Evolutionary conservation across 371 early-diverging fungal genomes (phyloP), one percentile per base, ranked within the genome.

Genomic region (Nematocida major): DNA sequence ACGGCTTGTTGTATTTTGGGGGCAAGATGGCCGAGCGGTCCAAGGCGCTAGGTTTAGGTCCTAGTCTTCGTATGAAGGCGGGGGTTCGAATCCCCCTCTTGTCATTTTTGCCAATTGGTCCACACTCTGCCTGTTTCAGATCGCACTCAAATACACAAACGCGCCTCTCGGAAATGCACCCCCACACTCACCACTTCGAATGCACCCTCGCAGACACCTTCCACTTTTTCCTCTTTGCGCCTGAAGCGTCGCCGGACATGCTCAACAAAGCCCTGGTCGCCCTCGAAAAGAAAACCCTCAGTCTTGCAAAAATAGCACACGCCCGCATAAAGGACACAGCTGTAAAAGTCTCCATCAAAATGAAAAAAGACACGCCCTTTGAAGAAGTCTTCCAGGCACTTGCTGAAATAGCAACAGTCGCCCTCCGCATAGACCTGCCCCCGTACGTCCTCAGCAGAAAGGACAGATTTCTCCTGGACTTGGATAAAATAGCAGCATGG

Each of bases 41-140:
- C 62, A 79, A 68, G 79, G 79, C 78, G 79, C 62, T 59, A 59
- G 62, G 68, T 77, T 79, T 68, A 76, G 59, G 79, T 79, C 49
- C 49, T 68, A 70, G 79, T 59, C 79, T 78, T 78, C 79, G 65
- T 79, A 54, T 43, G 78, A 79, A 79, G 79, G 79, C 78, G 79
- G 68, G 79, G 79, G 77, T 79, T 79, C 79, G 70, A 79, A 79
- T 76, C 79, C 79, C 79, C 68, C 30, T 62, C 79, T 79, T 79
- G 78, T 78, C 77, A 79, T 47, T 40, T 34, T 40, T 65, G 24
- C 38, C 47, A 26, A 3, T 34, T 7, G 15, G 24, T 66, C 20
- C 24, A 63, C 32, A n/a, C 28, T 22, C 32, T 24, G 65, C 50
- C 65, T 63, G 18, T 7, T 30, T n/a, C 9, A 43, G 11, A 11